Base-by-base conservation (phyloP, 2,329 filamentous ascomycete species). In the Aspergillus novoparasiticus region DNA sequence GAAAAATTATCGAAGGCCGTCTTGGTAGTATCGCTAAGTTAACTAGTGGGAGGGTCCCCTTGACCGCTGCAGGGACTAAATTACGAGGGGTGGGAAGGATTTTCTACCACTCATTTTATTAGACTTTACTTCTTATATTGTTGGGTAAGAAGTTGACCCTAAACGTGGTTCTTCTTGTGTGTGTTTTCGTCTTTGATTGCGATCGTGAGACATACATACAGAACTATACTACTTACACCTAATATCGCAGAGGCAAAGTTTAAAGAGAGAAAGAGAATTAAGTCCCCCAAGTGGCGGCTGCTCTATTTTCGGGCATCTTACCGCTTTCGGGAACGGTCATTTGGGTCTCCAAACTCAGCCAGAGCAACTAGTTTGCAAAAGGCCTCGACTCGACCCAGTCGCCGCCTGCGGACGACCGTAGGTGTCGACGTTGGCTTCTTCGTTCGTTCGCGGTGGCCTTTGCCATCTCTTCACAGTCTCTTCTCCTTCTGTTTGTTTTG, bases 291-390 rank as follows among this genome's bases (percentile, higher is more conserved):
- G 51, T 54, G 51, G 57, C 43, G 57, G 43, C 21, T 58, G 30
- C 39, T 41, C 58, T 50, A 60, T 60, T 60, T 61, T 61, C 59
- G 53, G 59, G 53, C 53, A 51, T 61, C 59, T 61, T 57, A 57
- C 59, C 59, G 59, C 23, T 51, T 57, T 23, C 59, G 53, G 59
- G 12, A 16, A 41, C 30, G 51, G 30, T 30, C 51, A 36, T 26
- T 54, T 26, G 14, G 21, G 30, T 26, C 51, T 48, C 16, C 19
- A 55, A 55, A 56, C 50, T 28, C 51, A 39, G 39, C 26, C 50
- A 56, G n/a, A 34, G 26, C 36, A 19, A 45, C 50, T 48, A 32
- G 41, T 41, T 60, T 51, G 58, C 59, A 39, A 26, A 26, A 55
- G 51, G 51, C 51, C 51, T 55, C 51, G 51, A 55, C 51, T 55